A percentile compares a stretch with the other conserved stretches of the same genome.
phyloP scores from a whole-genome alignment of 441 rosid genomes.

The Geranium incanum region DNA sequence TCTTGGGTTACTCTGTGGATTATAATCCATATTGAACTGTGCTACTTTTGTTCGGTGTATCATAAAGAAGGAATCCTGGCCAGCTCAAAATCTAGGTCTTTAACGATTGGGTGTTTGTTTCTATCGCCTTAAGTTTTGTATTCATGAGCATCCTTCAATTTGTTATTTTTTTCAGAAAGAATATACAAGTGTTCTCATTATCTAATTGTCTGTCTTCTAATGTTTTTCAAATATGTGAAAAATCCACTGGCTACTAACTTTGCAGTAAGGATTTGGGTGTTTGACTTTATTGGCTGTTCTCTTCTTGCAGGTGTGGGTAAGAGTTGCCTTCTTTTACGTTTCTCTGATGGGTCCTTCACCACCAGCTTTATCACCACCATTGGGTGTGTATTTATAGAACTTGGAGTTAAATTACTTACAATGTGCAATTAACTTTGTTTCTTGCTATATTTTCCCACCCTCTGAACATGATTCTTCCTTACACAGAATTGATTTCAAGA shows the following conservation, averaged over 20 bases:
- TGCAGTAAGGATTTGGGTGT: background rate
- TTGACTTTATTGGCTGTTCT: background rate
- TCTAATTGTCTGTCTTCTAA: background rate
- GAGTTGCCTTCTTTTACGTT: constrained; percentile 64
- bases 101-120: background rate
- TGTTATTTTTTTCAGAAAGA: background rate
- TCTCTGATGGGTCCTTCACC: constrained; percentile 73
- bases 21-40: background rate
- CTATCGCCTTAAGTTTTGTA: background rate
- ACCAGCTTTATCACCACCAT: constrained; percentile 74
- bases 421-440: background rate
- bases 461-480: background rate
- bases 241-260: background rate
- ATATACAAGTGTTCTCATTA: background rate
- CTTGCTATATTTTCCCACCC: background rate
- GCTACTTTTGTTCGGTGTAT: background rate
- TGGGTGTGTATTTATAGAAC: constrained; percentile 39
- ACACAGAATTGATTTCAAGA: constrained; percentile 67
- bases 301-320: constrained; percentile 59
- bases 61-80: background rate
- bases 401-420: constrained; percentile 1
- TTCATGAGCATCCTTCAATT: background rate
- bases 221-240: background rate
- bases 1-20: background rate
- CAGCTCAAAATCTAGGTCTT: background rate